Evolutionary conservation across 805 yeast genomes (phyloP), one percentile per base, ranked within the genome.

Genomic region (Candida boidinii): DNA sequence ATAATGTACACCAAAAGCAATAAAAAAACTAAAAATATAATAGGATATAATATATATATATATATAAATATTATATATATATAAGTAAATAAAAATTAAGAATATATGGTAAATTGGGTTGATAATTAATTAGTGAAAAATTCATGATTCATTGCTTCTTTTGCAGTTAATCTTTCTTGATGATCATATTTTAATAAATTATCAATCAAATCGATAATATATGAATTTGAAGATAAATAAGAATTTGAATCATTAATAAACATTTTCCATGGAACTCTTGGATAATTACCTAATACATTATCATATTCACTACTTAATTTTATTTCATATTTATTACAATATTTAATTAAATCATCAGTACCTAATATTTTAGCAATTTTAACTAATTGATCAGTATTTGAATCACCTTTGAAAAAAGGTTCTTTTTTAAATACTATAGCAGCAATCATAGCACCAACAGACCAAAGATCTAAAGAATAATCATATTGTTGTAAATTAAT

Each of bases 401-500:
- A 82, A 37, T 77, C 81, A 15, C 96, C 96, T 47, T 85, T 81
- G 66, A 88, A 88, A 44, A 88, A 83, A 6, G 96, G 96, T 47
- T 88, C 96, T 54, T 79, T 82, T 52, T 81, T 79, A 64, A 88
- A 88, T 18, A 87, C 74, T 53, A 88, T 82, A 5, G 96, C 82
- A 5, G 95, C 96, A 39, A 87, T 59, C 74, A 86, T 86, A 26
- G 95, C 88, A 27, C 96, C 96, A 35, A 84, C 80, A 1, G 95
- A 84, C 96, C 96, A 88, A 48, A 88, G 56, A 56, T 88, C 96
- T 34, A 88, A 66, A 7, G 95, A 83, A 56, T 88, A 88, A 57
- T 88, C 96, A 55, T 88, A 88, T 60, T 77, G 80, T 52, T 82
- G 82, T 51, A 80, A 77, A 54, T 87, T 88, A 17, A 87, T 86